Evolutionary conservation across 2,329 filamentous ascomycete species (phyloP).

Genomic region (Xylaria sp.): DNA sequence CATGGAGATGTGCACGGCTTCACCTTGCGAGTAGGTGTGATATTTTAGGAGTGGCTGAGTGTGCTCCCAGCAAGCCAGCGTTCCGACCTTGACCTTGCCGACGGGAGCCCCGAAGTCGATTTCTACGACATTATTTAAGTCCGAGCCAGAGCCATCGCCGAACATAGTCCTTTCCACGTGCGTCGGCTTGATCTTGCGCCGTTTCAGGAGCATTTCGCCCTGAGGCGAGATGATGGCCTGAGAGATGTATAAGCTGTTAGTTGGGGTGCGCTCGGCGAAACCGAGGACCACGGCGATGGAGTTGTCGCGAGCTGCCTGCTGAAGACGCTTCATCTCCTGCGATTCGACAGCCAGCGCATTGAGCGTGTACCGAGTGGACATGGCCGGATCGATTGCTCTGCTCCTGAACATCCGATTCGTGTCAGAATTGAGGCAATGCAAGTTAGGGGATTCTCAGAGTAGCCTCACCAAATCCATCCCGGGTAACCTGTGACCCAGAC

Average conservation of each 20-base stretch:
- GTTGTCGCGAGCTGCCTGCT: constrained; percentile 31
- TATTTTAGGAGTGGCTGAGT: constrained; percentile 46
- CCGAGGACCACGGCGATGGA: constrained; percentile 41
- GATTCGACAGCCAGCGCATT: constrained; percentile 31
- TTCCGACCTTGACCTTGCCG: constrained; percentile 34
- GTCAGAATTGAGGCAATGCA: not conserved
- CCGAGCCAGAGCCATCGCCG: constrained; percentile 39
- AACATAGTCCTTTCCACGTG: constrained; percentile 49
- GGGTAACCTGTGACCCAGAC: constrained; percentile 43
- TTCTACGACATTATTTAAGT: constrained; percentile 38
- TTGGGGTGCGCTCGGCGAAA: constrained; percentile 37
- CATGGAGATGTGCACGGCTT: constrained; percentile 43
- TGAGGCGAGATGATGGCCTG: constrained; percentile 40
- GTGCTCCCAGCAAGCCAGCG: constrained; percentile 48
- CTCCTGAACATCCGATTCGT: constrained; percentile 23
- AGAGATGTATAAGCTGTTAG: constrained; percentile 40
- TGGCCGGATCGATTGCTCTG: constrained; percentile 29
- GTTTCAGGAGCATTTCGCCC: constrained; percentile 26
- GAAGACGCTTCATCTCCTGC: constrained; percentile 36
- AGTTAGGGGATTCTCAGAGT: constrained; percentile 29
- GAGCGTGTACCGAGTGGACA: constrained; percentile 31
- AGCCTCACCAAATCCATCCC: constrained; percentile 27
- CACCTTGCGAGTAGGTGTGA: constrained; percentile 39
- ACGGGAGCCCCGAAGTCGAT: constrained; percentile 30
- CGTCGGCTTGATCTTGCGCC: constrained; percentile 49